Percentiles rank a stretch among this genome's conserved stretches.
phyloP scores from a whole-genome alignment of 2,329 filamentous ascomycete genomes.

The Colletotrichum paranaense region DNA sequence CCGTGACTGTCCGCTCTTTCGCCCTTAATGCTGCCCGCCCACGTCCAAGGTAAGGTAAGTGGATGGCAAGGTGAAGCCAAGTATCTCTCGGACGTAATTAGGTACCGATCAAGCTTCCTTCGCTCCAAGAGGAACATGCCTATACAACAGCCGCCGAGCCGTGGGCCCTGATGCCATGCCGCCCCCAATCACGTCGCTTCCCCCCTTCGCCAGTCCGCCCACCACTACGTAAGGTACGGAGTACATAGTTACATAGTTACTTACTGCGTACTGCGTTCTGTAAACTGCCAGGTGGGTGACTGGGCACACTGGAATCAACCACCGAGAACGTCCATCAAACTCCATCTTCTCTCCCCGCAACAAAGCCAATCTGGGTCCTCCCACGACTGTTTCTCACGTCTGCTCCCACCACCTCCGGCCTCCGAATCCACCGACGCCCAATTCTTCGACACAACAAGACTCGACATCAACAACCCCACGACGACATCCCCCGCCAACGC shows the following conservation, averaged over 20 bases:
- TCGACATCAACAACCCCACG: neutral
- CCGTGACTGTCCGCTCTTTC: neutral
- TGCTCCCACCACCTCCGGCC: constrained; percentile 9
- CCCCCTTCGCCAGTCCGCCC: constrained; percentile 18
- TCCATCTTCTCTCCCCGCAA: constrained; percentile 28
- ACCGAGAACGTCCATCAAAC: neutral
- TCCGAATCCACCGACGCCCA: neutral
- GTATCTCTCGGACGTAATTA: neutral
- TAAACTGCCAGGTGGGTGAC: neutral
- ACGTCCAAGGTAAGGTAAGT: neutral
- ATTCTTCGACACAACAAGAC: neutral
- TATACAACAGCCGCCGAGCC: neutral
- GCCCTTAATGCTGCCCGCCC: neutral
- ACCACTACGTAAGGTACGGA: neutral
- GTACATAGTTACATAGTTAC: too few species aligned
- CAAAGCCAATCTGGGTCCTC: neutral
- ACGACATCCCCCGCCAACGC: neutral
- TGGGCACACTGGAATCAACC: neutral
- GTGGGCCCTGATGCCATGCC: neutral
- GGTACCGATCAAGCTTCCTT: neutral
- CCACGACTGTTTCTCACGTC: constrained; percentile 5
- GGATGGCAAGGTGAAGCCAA: neutral
- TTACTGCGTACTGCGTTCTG: too few species aligned
- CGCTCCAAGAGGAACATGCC: too few species aligned
- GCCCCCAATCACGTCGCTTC: neutral